Conservation (phyloP, 345 rosid genomes). For the Schrenkiella parvula region DNA sequence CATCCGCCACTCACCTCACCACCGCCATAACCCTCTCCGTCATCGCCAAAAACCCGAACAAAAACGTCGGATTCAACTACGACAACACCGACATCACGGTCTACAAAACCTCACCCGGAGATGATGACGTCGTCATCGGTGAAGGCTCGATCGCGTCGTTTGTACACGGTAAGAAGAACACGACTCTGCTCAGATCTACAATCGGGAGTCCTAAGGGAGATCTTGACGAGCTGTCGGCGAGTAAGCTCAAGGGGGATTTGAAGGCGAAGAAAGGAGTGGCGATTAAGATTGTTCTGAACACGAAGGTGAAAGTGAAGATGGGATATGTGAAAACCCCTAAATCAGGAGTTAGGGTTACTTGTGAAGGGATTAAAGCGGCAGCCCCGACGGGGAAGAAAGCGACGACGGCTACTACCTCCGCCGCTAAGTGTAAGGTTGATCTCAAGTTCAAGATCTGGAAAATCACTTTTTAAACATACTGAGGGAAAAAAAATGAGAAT, state of each 20-base stretch:
- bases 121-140: constrained; percentile 51
- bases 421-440: constrained; percentile 75
- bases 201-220: constrained; percentile 38
- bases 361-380: constrained; percentile 54
- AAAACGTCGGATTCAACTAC: constrained; percentile 59
- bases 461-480: constrained; percentile 51
- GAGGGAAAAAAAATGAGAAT: neutral
- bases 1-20: constrained; percentile 42
- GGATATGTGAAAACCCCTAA: constrained; percentile 63
- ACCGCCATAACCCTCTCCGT: constrained; percentile 62
- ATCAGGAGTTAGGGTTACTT: constrained; percentile 53
- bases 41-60: constrained; percentile 76
- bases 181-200: constrained; percentile 51
- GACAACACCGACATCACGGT: constrained; percentile 41
- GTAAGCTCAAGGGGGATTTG: constrained; percentile 42
- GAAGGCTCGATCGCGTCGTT: constrained; percentile 51
- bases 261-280: constrained; percentile 54
- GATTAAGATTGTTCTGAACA: constrained; percentile 53
- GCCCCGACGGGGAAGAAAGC: constrained; percentile 61
- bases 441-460: constrained; percentile 85
- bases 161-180: constrained; percentile 64
- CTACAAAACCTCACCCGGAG: constrained; percentile 11
- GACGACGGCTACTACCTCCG: constrained; percentile 47
- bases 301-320: constrained; percentile 69
- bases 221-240: constrained; percentile 46